Evolutionary conservation across 177 flowering plant species (phyloP).

Genomic region (Tripterygium wilfordii): DNA sequence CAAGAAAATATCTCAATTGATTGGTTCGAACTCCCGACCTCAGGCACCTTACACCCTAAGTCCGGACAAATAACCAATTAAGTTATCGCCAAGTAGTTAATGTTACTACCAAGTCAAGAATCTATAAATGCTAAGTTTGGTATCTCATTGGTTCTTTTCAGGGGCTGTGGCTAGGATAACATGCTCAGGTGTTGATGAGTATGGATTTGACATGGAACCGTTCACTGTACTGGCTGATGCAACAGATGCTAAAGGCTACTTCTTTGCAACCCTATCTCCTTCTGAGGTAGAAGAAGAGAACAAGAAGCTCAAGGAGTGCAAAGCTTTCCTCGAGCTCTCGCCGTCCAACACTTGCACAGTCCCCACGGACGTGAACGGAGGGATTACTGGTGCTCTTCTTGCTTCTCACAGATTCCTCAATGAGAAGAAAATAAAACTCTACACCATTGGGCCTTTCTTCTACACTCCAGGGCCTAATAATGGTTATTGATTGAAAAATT

Average conservation of each 20-base stretch:
- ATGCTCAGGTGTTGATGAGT: slow-evolving; percentile 27
- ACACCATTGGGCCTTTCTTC: slow-evolving; percentile 38
- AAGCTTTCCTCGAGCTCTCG: slow-evolving; percentile 41
- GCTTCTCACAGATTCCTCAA: slow-evolving; percentile 14
- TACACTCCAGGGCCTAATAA: slow-evolving; percentile 12
- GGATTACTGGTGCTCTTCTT: slow-evolving; percentile 35
- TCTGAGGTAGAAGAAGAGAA: slow-evolving; percentile 12
- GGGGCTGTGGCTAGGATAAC: slow-evolving; percentile 48
- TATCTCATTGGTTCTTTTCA: slow-evolving; percentile 4
- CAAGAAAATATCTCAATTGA: too few species aligned
- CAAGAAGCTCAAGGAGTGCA: slow-evolving; percentile 32
- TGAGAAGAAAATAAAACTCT: slow-evolving; percentile 27
- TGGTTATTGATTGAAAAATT: not conserved
- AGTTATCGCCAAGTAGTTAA: too few species aligned
- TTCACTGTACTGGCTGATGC: slow-evolving; percentile 25
- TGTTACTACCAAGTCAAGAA: too few species aligned
- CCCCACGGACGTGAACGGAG: slow-evolving; percentile 34
- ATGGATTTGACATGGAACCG: slow-evolving; percentile 25
- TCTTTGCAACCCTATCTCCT: slow-evolving; percentile 25
- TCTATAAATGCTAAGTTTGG: too few species aligned
- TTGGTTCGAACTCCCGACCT: too few species aligned
- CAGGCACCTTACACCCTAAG: too few species aligned
- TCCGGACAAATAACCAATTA: too few species aligned
- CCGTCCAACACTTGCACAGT: slow-evolving; percentile 29
- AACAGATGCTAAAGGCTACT: slow-evolving; percentile 47